Evolutionary conservation across 2,329 filamentous ascomycete genomes (phyloP).

Genomic region (Albophoma yamanashiensis): DNA sequence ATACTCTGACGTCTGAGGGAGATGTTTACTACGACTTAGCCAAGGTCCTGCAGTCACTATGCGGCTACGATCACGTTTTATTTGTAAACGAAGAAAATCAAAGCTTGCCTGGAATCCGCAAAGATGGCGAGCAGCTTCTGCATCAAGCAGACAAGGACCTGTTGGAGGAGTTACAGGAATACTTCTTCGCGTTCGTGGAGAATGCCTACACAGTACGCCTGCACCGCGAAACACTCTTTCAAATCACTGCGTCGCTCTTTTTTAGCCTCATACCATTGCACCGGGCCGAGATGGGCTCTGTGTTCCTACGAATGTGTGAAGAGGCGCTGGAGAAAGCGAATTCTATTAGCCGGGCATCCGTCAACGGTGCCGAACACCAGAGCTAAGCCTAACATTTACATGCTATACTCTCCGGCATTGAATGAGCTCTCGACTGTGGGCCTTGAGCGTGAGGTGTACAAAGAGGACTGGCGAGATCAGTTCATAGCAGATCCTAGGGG

Average conservation of each 20-base stretch:
- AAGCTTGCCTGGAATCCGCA: constrained; percentile 2
- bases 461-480: no score
- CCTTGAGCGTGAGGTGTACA: no score
- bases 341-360: not conserved
- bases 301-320: constrained; percentile 15
- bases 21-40: constrained; percentile 19
- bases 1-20: constrained; percentile 14
- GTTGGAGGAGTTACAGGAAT: constrained; percentile 9
- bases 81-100: constrained; percentile 12
- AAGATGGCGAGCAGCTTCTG: constrained; percentile 9
- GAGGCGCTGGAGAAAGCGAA: constrained; percentile 14
- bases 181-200: constrained; percentile 16
- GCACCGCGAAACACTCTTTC: constrained; percentile 17
- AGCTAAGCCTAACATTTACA: not conserved
- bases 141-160: constrained; percentile 13
- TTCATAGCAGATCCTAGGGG: no score
- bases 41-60: constrained; percentile 18
- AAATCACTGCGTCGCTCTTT: constrained; percentile 17
- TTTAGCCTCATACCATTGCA: constrained; percentile 19
- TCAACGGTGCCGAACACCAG: not conserved
- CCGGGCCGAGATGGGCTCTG: constrained; percentile 12
- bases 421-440: no score
- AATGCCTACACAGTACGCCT: constrained; percentile 13
- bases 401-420: no score
- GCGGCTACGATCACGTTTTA: constrained; percentile 18